A percentile compares a stretch with the other conserved stretches of the same genome.
Conservation (phyloP, 2,329 filamentous ascomycete genomes). For the Chalara sp. region DNA sequence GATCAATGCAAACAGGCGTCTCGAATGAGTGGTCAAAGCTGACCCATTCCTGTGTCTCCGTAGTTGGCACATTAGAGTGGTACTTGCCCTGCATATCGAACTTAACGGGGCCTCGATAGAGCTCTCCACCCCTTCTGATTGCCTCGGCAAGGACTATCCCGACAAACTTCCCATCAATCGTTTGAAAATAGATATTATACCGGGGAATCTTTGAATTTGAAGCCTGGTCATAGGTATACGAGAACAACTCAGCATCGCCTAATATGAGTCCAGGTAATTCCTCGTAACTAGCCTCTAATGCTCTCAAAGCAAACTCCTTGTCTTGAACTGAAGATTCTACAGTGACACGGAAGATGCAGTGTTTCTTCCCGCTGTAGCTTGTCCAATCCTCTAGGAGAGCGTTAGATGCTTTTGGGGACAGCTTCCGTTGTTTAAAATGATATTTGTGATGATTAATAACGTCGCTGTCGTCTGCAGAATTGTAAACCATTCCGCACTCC, state of each 20-base stretch:
- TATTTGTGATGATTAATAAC: background rate
- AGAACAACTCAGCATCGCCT: no score
- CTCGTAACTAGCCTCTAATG: background rate
- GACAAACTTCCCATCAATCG: conserved; percentile 8
- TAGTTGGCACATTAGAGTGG: background rate
- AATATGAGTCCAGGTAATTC: no score
- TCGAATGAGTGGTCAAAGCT: conserved; percentile 2
- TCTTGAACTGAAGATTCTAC: background rate
- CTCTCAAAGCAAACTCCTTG: background rate
- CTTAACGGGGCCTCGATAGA: background rate
- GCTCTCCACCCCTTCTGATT: conserved; percentile 6
- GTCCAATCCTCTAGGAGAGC: background rate
- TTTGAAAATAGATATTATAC: conserved; percentile 17
- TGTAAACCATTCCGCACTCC: conserved; percentile 1
- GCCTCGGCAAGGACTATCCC: conserved; percentile 11
- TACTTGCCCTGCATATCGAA: background rate
- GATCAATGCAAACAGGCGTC: conserved; percentile 53
- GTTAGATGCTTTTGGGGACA: background rate
- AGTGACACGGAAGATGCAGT: background rate
- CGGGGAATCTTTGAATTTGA: conserved; percentile 2
- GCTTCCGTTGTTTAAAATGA: background rate
- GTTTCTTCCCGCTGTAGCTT: background rate
- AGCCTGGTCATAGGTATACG: no score
- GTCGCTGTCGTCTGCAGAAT: background rate
- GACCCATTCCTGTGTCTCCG: background rate